phyloP scores from a whole-genome alignment of 176 grass and related monocot species.

The Areca catechu region DNA sequence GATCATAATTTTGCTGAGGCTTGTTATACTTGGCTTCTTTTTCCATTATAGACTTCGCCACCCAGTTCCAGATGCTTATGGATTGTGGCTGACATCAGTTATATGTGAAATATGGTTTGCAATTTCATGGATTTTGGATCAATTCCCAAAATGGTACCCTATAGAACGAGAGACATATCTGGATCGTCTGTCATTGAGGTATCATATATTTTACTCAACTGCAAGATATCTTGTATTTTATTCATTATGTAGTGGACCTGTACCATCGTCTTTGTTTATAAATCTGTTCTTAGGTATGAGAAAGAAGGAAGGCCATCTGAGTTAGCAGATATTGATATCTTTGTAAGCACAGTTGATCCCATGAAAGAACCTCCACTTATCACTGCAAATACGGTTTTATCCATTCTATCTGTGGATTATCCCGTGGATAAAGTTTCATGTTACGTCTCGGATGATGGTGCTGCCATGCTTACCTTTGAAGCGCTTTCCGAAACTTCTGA shows the following conservation, averaged over 20 bases:
- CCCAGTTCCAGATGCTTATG: slow-evolving; percentile 55
- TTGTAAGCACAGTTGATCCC: slow-evolving; percentile 42
- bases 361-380: slow-evolving; percentile 57
- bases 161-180: slow-evolving; percentile 66
- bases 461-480: slow-evolving; percentile 42
- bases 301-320: slow-evolving; percentile 50
- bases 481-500: slow-evolving; percentile 33
- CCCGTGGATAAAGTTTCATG: slow-evolving; percentile 48
- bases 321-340: slow-evolving; percentile 39
- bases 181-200: slow-evolving; percentile 66
- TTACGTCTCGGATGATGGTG: slow-evolving; percentile 44
- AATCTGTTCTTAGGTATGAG: slow-evolving; percentile 37
- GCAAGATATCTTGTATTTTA: no score
- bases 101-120: slow-evolving; percentile 54
- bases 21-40: slow-evolving; percentile 47
- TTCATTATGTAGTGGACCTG: no score
- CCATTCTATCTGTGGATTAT: slow-evolving; percentile 62
- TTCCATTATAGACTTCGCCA: slow-evolving; percentile 64
- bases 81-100: slow-evolving; percentile 57
- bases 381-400: slow-evolving; percentile 64
- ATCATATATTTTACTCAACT: not conserved
- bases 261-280: no score
- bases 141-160: slow-evolving; percentile 46
- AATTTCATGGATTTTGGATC: slow-evolving; percentile 46
- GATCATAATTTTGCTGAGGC: slow-evolving; percentile 42